A percentile compares a stretch with the other conserved stretches of the same genome.
Evolutionary conservation across 179 eudicot genomes (phyloP).

Genomic region (Silene noctiflora): DNA sequence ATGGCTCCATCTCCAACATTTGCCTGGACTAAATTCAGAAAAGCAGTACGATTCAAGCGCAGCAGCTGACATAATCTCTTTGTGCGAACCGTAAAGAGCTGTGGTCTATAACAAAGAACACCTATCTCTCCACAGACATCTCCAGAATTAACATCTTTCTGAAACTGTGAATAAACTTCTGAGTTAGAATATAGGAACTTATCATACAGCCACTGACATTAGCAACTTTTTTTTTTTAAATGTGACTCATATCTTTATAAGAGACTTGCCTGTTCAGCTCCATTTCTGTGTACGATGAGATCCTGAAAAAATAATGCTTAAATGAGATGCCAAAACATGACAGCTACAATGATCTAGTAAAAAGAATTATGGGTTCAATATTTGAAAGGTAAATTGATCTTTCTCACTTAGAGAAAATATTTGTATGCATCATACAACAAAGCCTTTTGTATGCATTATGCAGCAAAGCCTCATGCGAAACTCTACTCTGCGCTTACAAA

Average conservation of each 20-base stretch:
- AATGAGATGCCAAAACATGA: conserved; percentile 22
- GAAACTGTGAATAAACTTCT: conserved; percentile 29
- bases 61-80: conserved; percentile 66
- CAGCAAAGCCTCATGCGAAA: not conserved
- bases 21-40: conserved; percentile 69
- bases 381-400: not conserved
- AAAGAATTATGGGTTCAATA: not conserved
- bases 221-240: not conserved
- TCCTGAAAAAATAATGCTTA: conserved; percentile 46
- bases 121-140: conserved; percentile 84
- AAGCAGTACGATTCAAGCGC: conserved; percentile 68
- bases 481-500: not conserved
- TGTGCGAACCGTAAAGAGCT: conserved; percentile 74
- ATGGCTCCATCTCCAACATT: conserved; percentile 83
- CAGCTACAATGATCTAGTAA: not conserved
- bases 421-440: not conserved
- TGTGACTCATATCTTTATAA: not conserved
- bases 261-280: conserved; percentile 51
- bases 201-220: not conserved
- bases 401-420: not conserved
- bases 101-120: conserved; percentile 86
- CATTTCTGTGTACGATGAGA: conserved; percentile 40
- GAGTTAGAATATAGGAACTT: not conserved
- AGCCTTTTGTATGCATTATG: not conserved
- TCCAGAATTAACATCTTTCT: conserved; percentile 55